phyloP scores from a whole-genome alignment of 495 filamentous ascomycete genomes.

The Tuber umbilicatum region DNA sequence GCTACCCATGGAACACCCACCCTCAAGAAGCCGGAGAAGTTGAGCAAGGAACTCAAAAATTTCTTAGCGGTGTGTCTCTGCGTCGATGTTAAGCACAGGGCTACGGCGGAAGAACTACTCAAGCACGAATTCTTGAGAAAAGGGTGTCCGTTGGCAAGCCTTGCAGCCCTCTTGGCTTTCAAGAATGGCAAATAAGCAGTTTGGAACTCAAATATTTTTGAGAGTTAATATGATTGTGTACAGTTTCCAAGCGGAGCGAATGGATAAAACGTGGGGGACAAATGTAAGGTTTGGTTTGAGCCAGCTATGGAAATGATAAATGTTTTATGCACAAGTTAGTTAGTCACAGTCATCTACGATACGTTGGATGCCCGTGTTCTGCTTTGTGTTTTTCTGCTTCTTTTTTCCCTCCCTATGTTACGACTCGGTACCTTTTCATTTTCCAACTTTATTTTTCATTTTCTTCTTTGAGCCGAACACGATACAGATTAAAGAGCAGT shows the following conservation, averaged over 20 bases:
- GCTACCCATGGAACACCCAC: slow-evolving; percentile 95
- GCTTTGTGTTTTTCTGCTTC: slow-evolving; percentile 19
- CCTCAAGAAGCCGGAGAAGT: slow-evolving; percentile 93
- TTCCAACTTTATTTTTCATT: slow-evolving; percentile 9
- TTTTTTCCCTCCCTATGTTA: slow-evolving; percentile 16
- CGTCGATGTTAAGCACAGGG: slow-evolving; percentile 90
- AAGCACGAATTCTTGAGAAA: slow-evolving; percentile 70
- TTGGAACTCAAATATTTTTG: slow-evolving; percentile 32
- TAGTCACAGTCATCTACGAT: slow-evolving; percentile 19
- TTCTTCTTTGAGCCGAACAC: neutral
- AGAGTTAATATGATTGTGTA: slow-evolving; percentile 24
- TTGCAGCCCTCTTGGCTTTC: slow-evolving; percentile 81
- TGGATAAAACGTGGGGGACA: slow-evolving; percentile 11
- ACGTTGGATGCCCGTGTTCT: slow-evolving; percentile 6
- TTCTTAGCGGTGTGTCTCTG: slow-evolving; percentile 94
- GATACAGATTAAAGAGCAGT: slow-evolving; percentile 2
- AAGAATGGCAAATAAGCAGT: slow-evolving; percentile 45
- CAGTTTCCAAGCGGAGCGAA: neutral
- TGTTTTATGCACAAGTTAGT: slow-evolving; percentile 26
- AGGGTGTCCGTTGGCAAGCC: slow-evolving; percentile 69
- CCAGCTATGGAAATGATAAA: slow-evolving; percentile 1
- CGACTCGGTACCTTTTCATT: slow-evolving; percentile 6
- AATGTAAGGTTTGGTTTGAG: slow-evolving; percentile 25
- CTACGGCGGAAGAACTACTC: slow-evolving; percentile 80
- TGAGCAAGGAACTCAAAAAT: slow-evolving; percentile 91